Conservation (phyloP, 108 stramenopile genomes). For the Cyclotella atomus region DNA sequence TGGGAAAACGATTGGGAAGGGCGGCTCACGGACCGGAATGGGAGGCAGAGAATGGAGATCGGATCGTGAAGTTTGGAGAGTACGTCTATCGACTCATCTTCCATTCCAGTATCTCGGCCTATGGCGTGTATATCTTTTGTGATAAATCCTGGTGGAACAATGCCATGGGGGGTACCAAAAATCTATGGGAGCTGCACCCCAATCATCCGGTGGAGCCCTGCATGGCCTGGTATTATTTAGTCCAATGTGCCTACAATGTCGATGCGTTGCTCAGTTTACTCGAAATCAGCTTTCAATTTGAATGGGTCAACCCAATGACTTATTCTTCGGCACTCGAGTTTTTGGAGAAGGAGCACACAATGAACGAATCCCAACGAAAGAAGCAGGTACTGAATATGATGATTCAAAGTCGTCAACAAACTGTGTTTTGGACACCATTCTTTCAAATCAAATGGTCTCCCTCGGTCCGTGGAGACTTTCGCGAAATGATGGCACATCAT, state of each 20-base stretch:
- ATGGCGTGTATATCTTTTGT: constrained; percentile 67
- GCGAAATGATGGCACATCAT: constrained; percentile 91
- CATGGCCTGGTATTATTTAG: constrained; percentile 89
- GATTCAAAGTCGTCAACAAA: constrained; percentile 9
- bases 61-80: constrained; percentile 87
- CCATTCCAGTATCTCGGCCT: constrained; percentile 65
- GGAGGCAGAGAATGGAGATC: constrained; percentile 61
- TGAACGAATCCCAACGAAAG: constrained; percentile 34
- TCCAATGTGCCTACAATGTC: constrained; percentile 85
- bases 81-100: constrained; percentile 84
- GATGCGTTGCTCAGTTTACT: constrained; percentile 79
- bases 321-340: constrained; percentile 48
- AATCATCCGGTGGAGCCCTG: constrained; percentile 72
- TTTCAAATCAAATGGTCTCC: constrained; percentile 65
- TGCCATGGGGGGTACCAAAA: constrained; percentile 52
- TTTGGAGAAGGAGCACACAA: constrained; percentile 33
- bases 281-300: constrained; percentile 61
- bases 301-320: constrained; percentile 39
- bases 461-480: constrained; percentile 84
- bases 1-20: constrained; percentile 62
- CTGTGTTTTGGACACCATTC: constrained; percentile 43
- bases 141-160: constrained; percentile 72
- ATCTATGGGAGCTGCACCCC: constrained; percentile 64
- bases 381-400: constrained; percentile 29
- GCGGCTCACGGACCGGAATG: constrained; percentile 71